phyloP scores from a whole-genome alignment of 2,329 filamentous ascomycete species.

The Xylariaceae sp. region DNA sequence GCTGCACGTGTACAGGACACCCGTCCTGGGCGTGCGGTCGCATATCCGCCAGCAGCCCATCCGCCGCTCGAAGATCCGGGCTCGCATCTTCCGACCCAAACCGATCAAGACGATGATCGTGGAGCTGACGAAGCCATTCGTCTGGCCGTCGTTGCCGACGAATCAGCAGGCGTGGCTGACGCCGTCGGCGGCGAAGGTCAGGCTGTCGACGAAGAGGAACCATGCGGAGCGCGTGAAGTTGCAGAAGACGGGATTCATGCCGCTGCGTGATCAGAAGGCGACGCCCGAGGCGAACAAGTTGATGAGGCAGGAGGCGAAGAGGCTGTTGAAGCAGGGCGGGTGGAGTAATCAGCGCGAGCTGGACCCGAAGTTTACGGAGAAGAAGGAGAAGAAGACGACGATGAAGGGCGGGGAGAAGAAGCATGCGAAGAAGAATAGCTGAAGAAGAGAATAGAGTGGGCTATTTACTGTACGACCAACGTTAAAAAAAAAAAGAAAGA shows the following conservation, averaged over 20 bases:
- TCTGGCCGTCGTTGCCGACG: slow-evolving; percentile 69
- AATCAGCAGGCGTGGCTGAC: slow-evolving; percentile 57
- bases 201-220: slow-evolving; percentile 31
- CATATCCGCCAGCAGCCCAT: slow-evolving; percentile 66
- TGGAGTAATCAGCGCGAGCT: slow-evolving; percentile 50
- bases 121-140: slow-evolving; percentile 80
- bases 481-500: background rate
- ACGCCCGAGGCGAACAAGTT: slow-evolving; percentile 38
- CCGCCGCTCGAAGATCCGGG: slow-evolving; percentile 41
- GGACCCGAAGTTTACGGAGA: slow-evolving; percentile 32
- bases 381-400: background rate
- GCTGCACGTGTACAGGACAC: slow-evolving; percentile 74
- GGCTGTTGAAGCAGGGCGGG: slow-evolving; percentile 52
- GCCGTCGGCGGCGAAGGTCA: slow-evolving; percentile 36
- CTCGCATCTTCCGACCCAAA: slow-evolving; percentile 63
- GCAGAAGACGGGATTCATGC: slow-evolving; percentile 32
- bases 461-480: no score
- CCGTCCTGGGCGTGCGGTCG: slow-evolving; percentile 67
- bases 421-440: background rate
- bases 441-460: no score
- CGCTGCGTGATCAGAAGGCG: slow-evolving; percentile 39
- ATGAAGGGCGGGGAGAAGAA: background rate
- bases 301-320: slow-evolving; percentile 52
- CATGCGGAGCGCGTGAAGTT: background rate
- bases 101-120: slow-evolving; percentile 90